These are phyloP conservation scores for Backusella macrospora DNA, from an alignment of 192 early-diverging fungal genomes.

Conservation along the genomic window DNA sequence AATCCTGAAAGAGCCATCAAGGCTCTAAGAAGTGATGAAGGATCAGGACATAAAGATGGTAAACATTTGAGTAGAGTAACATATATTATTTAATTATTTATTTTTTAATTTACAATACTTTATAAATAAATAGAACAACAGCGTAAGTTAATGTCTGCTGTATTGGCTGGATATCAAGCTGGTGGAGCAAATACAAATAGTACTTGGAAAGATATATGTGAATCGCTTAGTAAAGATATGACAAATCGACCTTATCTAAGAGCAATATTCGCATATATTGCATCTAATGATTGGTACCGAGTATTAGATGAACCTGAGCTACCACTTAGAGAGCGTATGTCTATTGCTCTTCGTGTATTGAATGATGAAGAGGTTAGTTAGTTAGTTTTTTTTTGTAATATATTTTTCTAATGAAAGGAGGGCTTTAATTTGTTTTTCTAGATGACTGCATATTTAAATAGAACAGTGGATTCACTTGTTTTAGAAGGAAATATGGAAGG, in stretches of 20 bases:
- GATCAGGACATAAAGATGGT: conserved; percentile 38
- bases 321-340: conserved; percentile 77
- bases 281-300: conserved; percentile 78
- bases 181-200: conserved; percentile 37
- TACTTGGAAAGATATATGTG: conserved; percentile 66
- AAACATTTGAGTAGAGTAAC: conserved; percentile 35
- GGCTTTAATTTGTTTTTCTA: no score
- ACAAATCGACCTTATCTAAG: conserved; percentile 73
- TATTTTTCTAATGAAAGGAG: background rate
- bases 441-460: conserved; percentile 66
- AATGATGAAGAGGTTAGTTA: conserved; percentile 73
- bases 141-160: conserved; percentile 83
- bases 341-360: conserved; percentile 85
- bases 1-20: conserved; percentile 72
- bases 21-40: conserved; percentile 56
- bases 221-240: conserved; percentile 59
- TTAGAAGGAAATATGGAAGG: conserved; percentile 76
- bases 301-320: conserved; percentile 76
- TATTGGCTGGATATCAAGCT: conserved; percentile 59
- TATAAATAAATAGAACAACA: conserved; percentile 58
- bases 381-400: background rate
- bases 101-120: background rate
- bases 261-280: conserved; percentile 87
- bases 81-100: background rate
- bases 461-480: conserved; percentile 56